Conservation (phyloP, 2,329 filamentous ascomycete genomes). For the Fusarium paranaense region DNA sequence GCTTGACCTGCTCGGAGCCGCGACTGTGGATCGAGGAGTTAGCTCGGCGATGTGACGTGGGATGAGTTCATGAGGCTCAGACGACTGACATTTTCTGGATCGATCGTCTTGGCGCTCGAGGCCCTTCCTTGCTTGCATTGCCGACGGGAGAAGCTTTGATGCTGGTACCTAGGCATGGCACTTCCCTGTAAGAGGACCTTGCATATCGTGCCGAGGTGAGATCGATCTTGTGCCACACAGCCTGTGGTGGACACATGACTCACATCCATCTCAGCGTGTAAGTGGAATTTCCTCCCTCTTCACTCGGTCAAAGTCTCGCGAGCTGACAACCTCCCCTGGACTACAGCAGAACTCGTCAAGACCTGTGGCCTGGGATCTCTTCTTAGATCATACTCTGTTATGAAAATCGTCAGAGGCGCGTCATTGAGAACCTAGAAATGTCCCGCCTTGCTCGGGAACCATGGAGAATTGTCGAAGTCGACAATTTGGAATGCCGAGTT, state of each 20-base stretch:
- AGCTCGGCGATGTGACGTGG: conserved; percentile 10
- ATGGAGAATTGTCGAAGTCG: conserved; percentile 8
- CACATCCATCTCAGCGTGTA: neutral
- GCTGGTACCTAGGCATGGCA: neutral
- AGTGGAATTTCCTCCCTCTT: neutral
- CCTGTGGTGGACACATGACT: neutral
- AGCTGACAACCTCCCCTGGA: neutral
- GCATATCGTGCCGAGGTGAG: neutral
- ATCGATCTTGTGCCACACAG: neutral
- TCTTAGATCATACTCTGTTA: neutral
- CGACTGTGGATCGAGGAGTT: neutral
- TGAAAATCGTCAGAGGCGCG: conserved; percentile 35
- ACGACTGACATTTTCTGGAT: neutral
- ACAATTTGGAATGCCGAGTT: conserved; percentile 21
- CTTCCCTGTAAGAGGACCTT: neutral
- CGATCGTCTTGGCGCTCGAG: neutral
- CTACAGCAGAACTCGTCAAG: neutral
- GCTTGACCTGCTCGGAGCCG: conserved; percentile 4
- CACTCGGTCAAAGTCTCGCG: neutral
- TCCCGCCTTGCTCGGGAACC: conserved; percentile 12
- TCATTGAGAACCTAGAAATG: conserved; percentile 25
- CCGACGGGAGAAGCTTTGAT: neutral
- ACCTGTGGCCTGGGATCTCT: conserved; percentile 13
- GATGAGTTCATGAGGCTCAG: neutral
- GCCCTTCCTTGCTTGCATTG: neutral